Base-by-base conservation (phyloP, 2,329 filamentous ascomycete species). In the Claviceps spartinae region DNA sequence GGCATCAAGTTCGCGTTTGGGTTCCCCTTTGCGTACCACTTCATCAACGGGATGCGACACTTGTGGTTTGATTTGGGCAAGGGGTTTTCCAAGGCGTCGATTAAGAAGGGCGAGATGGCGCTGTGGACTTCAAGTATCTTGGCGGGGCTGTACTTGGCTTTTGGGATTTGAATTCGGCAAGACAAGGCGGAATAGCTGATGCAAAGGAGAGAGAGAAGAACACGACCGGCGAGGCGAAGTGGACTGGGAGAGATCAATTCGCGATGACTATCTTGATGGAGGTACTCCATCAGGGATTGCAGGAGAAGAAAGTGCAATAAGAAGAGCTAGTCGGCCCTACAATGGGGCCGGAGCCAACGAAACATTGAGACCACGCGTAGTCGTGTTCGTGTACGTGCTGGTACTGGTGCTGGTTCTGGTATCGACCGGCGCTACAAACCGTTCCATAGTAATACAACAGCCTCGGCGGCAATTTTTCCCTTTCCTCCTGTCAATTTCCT, bases 21-120 rank as follows among this genome's bases (percentile, higher is more conserved):
- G 52, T 82, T 78, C 73, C 78, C 78, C n/a, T 78, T 82, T 52
- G 65, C 71, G 52, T 81, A 74, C 69, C 78, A 82, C 69, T 63
- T 68, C 56, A 58, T 78, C 65, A 79, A 77, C 67, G 78, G 78
- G 54, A 60, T 73, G 52, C 71, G 76, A 59, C 78, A 82, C 57
- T 64, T 81, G 44, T 60, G 70, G 47, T 78, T 74, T 63, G 78
- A 82, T 56, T 52, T 73, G 7, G 72, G 70, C 44, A 63, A 68
- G 57, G 78, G 77, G 36, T 81, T 78, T 61, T 59, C 67, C 54
- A 75, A 73, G 70, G 50, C 65, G 1, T 63, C 68, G 16, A 74
- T 81, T 56, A 60, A 68, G 58, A 67, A 65, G 57, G 67, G 67
- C 37, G 74, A 76, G 58, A 72, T 68, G 62, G 65, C 66, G 34